phyloP scores from a whole-genome alignment of 352 stramenopile species.

The Pythium phragmiticola region DNA sequence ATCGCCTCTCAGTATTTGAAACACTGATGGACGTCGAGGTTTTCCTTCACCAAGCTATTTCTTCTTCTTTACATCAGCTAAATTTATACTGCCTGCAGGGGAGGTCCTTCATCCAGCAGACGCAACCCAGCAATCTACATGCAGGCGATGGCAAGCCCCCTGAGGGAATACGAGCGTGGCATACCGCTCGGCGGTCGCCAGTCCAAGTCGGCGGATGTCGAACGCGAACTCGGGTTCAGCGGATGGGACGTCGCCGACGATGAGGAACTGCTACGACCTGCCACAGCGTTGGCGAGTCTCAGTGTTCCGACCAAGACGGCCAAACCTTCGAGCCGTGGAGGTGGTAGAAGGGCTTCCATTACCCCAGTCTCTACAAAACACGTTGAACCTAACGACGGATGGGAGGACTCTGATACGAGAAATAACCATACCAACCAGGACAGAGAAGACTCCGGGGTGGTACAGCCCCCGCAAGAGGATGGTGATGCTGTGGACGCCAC shows the following conservation, averaged over 20 bases:
- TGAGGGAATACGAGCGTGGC: background rate
- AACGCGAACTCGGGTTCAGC: constrained; percentile 3
- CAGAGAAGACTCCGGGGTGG: background rate
- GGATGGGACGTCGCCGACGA: constrained; percentile 9
- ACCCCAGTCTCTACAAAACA: background rate
- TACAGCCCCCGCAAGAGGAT: background rate
- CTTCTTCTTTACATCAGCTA: no score
- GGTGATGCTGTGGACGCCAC: background rate
- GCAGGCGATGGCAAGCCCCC: background rate
- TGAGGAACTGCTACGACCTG: constrained; percentile 5
- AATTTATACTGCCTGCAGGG: background rate
- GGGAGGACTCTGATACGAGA: constrained; percentile 51
- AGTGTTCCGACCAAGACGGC: background rate
- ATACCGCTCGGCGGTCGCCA: background rate
- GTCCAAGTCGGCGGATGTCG: constrained; percentile 12
- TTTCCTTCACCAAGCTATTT: no score
- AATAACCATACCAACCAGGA: no score
- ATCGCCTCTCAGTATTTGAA: background rate
- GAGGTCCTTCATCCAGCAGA: background rate
- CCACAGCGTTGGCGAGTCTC: background rate
- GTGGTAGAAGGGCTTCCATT: background rate
- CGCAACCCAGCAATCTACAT: no score
- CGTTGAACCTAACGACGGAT: constrained; percentile 32
- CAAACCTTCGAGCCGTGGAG: constrained; percentile 1
- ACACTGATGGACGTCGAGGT: no score